Base-by-base conservation (phyloP, 73 alveolate genomes). In the Paramecium octaurelia region DNA sequence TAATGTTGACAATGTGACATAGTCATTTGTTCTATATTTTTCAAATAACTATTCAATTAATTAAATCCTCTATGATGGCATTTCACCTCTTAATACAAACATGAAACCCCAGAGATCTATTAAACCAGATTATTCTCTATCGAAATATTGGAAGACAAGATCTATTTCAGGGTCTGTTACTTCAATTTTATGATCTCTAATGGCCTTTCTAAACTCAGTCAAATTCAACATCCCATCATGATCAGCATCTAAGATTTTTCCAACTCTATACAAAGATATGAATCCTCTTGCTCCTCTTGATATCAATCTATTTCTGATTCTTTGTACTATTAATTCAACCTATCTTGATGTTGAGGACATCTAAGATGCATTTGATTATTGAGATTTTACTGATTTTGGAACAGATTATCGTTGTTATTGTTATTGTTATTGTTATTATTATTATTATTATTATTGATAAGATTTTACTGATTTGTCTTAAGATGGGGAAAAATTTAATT, bases 271-370 rank as follows among this genome's bases (percentile, higher is more conserved):
- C 70, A 97, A 95, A 10, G 98, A 95, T 77, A 97, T 95, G 77
- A 97, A 92, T 0, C 99, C 99, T 94, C 99, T 96, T 31, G 98
- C 96, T n/a, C 99, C 99, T 92, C 98, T 92, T 48, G 92, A 64
- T 34, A 92, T 93, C 18, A 97, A 85, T 88, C 93, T 96, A 58
- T 93, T 85, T 93, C 97, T 96, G 5, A 97, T 87, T 86, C 96
- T 96, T 68, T 90, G 93, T n/a, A 94, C 76, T 31, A 92, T 75
- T 87, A 71, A 85, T 73, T 90, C 94, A 36, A 90, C 91, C 48
- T 87, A 68, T 87, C 73, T 91, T 12, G 84, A 34, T 31, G 86
- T 64, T 34, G 60, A 73, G 2, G 88, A 75, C 46, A 75, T 21
- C 27, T 75, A 34, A 11, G 91, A 80, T 42, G 35, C 29, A 24